Percentiles rank a stretch among this genome's conserved stretches.
These are phyloP conservation scores for Crucihimalaya himalaica DNA, from an alignment of 345 rosid genomes.

Conservation along the genomic window DNA sequence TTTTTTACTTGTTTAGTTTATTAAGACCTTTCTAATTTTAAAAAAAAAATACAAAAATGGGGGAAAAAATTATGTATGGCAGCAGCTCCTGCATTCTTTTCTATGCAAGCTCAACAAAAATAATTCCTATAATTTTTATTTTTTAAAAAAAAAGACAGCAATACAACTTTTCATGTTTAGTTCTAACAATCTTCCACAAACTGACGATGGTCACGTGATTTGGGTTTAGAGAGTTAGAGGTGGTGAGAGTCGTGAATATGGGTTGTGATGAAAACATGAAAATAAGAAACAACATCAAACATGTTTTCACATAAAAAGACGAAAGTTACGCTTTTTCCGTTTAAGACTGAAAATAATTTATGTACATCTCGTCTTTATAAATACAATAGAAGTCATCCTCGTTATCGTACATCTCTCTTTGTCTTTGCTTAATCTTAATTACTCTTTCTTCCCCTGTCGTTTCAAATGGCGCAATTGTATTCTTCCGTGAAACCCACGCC, in stretches of 20 bases:
- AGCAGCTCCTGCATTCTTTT: neutral
- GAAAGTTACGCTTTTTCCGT: neutral
- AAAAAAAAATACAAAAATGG: neutral
- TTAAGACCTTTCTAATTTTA: neutral
- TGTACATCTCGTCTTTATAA: conserved; percentile 14
- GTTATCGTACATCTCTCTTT: neutral
- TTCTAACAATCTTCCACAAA: conserved; percentile 8
- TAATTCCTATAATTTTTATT: neutral
- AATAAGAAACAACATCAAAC: conserved; percentile 13
- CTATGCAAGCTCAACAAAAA: neutral
- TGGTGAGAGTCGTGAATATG: conserved; percentile 19
- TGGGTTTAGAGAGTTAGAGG: neutral
- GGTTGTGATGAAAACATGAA: conserved; percentile 17
- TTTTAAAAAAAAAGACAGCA: neutral
- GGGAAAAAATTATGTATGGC: neutral
- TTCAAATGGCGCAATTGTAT: conserved; percentile 30
- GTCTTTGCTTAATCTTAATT: conserved; percentile 2
- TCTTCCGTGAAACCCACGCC: conserved; percentile 31
- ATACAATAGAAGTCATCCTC: conserved; percentile 18
- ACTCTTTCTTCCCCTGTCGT: conserved; percentile 3
- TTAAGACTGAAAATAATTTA: neutral
- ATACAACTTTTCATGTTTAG: neutral
- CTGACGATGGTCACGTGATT: conserved; percentile 8
- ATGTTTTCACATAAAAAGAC: conserved; percentile 22
- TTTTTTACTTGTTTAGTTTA: neutral